Evolutionary conservation across 208 protist species (phyloP).

Genomic region (Crithidia thermophila): DNA sequence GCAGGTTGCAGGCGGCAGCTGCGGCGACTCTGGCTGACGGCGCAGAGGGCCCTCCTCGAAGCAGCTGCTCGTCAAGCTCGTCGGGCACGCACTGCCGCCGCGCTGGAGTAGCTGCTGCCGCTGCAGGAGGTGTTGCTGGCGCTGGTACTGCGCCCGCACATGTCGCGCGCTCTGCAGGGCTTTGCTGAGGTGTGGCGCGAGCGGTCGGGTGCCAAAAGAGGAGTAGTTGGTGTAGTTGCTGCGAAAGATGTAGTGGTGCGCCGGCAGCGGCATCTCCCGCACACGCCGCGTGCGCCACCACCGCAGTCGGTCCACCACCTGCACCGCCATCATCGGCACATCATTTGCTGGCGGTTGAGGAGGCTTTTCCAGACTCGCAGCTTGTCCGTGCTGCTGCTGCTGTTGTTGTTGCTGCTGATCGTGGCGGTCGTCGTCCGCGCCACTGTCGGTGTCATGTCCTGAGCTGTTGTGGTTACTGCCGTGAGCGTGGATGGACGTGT

Average conservation of each 20-base stretch:
- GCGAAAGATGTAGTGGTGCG: conserved; percentile 43
- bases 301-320: conserved; percentile 74
- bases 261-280: conserved; percentile 44
- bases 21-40: conserved; percentile 3
- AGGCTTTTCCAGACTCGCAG: conserved; percentile 5
- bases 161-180: conserved; percentile 25
- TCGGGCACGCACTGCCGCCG: no score
- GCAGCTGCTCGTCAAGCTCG: not conserved
- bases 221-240: conserved; percentile 57
- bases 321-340: conserved; percentile 23
- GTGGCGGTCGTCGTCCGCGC: not conserved
- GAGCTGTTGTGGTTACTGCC: conserved; percentile 7
- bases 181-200: conserved; percentile 26
- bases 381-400: conserved; percentile 6
- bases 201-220: conserved; percentile 41
- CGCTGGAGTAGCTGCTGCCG: conserved; percentile 10
- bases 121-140: conserved; percentile 10
- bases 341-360: not conserved
- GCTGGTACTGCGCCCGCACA: conserved; percentile 18
- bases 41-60: conserved; percentile 1
- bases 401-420: conserved; percentile 1
- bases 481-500: conserved; percentile 25
- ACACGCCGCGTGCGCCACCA: conserved; percentile 66
- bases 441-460: not conserved
- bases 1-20: not conserved